These are phyloP conservation scores for Fusarium denticulatum DNA, from an alignment of 2,329 filamentous ascomycete genomes.

Conservation along the genomic window DNA sequence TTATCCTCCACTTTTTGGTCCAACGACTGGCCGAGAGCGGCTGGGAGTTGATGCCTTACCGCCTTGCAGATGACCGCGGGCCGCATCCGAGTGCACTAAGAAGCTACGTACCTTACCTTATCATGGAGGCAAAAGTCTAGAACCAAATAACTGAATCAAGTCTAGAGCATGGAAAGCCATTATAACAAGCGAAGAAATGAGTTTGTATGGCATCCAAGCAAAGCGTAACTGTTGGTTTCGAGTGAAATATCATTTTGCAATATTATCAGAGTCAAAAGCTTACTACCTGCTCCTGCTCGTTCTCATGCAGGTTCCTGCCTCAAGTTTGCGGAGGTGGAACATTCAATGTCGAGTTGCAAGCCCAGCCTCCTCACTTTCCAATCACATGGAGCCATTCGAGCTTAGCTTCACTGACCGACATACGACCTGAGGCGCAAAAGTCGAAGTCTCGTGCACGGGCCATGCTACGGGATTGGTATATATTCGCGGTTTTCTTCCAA, in stretches of 20 bases:
- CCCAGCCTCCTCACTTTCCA: slow-evolving; percentile 1
- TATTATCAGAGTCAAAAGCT: background rate
- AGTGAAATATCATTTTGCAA: background rate
- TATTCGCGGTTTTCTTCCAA: slow-evolving; percentile 27
- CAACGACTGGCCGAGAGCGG: slow-evolving; percentile 22
- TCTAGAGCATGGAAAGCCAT: background rate
- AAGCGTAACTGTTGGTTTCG: background rate
- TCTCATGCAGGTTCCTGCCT: slow-evolving; percentile 14
- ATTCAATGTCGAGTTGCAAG: background rate
- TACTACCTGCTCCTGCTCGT: background rate
- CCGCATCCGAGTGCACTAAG: slow-evolving; percentile 29
- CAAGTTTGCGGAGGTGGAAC: slow-evolving; percentile 11
- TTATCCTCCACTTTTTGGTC: slow-evolving; percentile 40
- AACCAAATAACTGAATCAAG: slow-evolving; percentile 1
- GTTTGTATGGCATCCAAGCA: background rate
- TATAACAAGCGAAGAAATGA: background rate
- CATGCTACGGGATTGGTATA: slow-evolving; percentile 44
- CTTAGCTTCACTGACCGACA: background rate
- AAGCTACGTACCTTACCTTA: slow-evolving; percentile 23
- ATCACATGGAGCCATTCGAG: background rate
- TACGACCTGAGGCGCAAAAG: slow-evolving; percentile 59
- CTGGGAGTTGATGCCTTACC: slow-evolving; percentile 41
- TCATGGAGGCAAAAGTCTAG: slow-evolving; percentile 11
- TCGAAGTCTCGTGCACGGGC: slow-evolving; percentile 52
- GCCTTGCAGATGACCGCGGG: slow-evolving; percentile 29